Conservation (phyloP, 176 grass and related monocot genomes). For the Rhipidocladum racemiflorum region DNA sequence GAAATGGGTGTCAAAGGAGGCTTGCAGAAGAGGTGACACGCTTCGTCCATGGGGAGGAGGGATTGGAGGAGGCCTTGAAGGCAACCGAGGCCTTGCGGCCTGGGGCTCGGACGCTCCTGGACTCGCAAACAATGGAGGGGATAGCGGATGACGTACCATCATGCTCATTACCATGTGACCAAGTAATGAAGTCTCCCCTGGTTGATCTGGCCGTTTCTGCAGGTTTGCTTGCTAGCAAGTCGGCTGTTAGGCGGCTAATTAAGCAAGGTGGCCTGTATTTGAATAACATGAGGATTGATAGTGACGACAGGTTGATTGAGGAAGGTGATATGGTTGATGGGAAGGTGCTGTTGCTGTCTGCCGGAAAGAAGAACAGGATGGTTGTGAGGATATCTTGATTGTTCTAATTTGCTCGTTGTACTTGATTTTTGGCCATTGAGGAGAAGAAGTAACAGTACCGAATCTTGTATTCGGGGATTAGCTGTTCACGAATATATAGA, state of each 20-base stretch:
- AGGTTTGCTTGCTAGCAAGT: constrained; percentile 73
- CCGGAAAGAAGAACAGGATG: constrained; percentile 98
- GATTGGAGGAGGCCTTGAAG: constrained; percentile 76
- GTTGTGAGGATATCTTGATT: constrained; percentile 81
- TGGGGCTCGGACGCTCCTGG: constrained; percentile 64
- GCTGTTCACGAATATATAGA: not conserved
- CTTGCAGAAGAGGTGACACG: constrained; percentile 89
- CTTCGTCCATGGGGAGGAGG: constrained; percentile 88
- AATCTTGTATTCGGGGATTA: constrained; percentile 9
- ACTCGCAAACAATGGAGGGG: constrained; percentile 70
- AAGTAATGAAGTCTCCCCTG: constrained; percentile 79
- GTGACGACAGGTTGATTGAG: constrained; percentile 62
- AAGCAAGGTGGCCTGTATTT: constrained; percentile 92
- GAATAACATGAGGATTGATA: constrained; percentile 72
- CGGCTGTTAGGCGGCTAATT: constrained; percentile 62
- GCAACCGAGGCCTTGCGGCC: constrained; percentile 80
- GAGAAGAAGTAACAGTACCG: not conserved
- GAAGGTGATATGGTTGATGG: constrained; percentile 70
- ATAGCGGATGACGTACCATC: constrained; percentile 88
- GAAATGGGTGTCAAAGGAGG: constrained; percentile 74
- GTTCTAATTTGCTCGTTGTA: constrained; percentile 33
- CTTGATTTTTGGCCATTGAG: constrained; percentile 8
- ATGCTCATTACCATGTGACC: constrained; percentile 61
- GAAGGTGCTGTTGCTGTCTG: constrained; percentile 79
- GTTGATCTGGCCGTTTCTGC: constrained; percentile 82